These are phyloP conservation scores for Aschersonia sp. DNA, from an alignment of 2,329 filamentous ascomycete genomes.

Conservation along the genomic window DNA sequence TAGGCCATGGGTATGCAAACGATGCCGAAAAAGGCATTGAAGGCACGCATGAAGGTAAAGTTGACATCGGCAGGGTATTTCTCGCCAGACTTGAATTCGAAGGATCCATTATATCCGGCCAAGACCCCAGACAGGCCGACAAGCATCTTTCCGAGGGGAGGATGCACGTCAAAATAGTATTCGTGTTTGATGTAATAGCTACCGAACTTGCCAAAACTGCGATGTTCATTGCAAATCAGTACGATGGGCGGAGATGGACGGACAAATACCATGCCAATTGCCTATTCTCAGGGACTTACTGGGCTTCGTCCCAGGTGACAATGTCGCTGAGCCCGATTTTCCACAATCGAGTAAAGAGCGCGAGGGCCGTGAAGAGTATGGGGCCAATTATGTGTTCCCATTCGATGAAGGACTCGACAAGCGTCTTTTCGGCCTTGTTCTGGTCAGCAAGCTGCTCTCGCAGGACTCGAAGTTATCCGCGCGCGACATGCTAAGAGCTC, in stretches of 20 bases:
- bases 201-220: slow-evolving; percentile 88
- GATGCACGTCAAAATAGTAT: slow-evolving; percentile 90
- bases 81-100: slow-evolving; percentile 98
- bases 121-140: slow-evolving; percentile 92
- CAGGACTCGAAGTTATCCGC: neutral
- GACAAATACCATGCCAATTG: neutral
- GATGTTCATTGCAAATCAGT: slow-evolving; percentile 9
- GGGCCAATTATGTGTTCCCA: slow-evolving; percentile 50
- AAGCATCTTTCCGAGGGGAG: slow-evolving; percentile 95
- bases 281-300: slow-evolving; percentile 25
- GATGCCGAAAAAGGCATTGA: slow-evolving; percentile 91
- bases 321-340: slow-evolving; percentile 56
- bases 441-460: neutral
- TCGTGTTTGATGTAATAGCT: slow-evolving; percentile 98
- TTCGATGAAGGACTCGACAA: slow-evolving; percentile 48
- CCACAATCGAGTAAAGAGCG: slow-evolving; percentile 53
- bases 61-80: slow-evolving; percentile 86
- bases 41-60: slow-evolving; percentile 96
- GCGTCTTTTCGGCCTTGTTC: slow-evolving; percentile 26
- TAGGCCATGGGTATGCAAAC: slow-evolving; percentile 89
- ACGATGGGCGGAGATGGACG: neutral
- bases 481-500: neutral
- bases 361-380: slow-evolving; percentile 44
- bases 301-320: slow-evolving; percentile 54
- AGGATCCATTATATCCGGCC: slow-evolving; percentile 96